Percentiles rank a stretch among this genome's conserved stretches.
phyloP scores from a whole-genome alignment of 1,284 basidiomycete genomes.

The Ustilago sp. region DNA sequence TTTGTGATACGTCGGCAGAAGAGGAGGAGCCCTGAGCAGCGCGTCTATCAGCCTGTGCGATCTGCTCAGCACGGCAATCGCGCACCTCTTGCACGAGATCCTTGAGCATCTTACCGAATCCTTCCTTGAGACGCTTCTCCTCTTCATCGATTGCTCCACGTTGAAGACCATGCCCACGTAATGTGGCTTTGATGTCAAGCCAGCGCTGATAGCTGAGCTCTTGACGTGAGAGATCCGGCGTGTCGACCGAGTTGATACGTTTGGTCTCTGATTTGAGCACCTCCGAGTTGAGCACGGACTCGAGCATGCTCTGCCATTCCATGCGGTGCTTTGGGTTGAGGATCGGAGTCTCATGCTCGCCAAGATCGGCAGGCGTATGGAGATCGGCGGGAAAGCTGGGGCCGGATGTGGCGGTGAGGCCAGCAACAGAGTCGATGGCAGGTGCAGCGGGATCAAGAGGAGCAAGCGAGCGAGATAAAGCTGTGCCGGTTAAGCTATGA shows the following conservation, averaged over 20 bases:
- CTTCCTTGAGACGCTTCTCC: conserved; percentile 82
- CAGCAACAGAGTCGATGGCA: conserved; percentile 10
- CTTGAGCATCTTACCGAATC: conserved; percentile 82
- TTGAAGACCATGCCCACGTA: conserved; percentile 74
- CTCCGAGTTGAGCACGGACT: conserved; percentile 66
- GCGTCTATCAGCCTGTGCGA: conserved; percentile 59
- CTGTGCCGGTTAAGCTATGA: conserved; percentile 6
- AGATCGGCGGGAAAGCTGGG: conserved; percentile 48
- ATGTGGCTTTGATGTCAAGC: conserved; percentile 88
- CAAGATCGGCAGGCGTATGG: conserved; percentile 31
- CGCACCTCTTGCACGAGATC: conserved; percentile 84
- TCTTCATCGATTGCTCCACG: conserved; percentile 82
- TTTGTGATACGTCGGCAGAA: conserved; percentile 69
- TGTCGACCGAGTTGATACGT: conserved; percentile 70
- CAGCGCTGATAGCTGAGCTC: conserved; percentile 75
- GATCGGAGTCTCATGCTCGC: conserved; percentile 49
- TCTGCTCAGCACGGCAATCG: conserved; percentile 75
- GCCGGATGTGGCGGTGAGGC: conserved; percentile 35
- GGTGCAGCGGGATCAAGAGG: conserved; percentile 21
- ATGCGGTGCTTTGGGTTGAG: conserved; percentile 60
- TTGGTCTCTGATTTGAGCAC: conserved; percentile 68
- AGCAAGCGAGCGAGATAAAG: conserved; percentile 13
- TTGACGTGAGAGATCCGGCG: conserved; percentile 55
- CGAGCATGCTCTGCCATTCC: conserved; percentile 70
- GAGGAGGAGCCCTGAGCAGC: conserved; percentile 5